These are phyloP conservation scores for Dimargaris verticillata DNA, from an alignment of 192 early-diverging fungal genomes.

Conservation along the genomic window DNA sequence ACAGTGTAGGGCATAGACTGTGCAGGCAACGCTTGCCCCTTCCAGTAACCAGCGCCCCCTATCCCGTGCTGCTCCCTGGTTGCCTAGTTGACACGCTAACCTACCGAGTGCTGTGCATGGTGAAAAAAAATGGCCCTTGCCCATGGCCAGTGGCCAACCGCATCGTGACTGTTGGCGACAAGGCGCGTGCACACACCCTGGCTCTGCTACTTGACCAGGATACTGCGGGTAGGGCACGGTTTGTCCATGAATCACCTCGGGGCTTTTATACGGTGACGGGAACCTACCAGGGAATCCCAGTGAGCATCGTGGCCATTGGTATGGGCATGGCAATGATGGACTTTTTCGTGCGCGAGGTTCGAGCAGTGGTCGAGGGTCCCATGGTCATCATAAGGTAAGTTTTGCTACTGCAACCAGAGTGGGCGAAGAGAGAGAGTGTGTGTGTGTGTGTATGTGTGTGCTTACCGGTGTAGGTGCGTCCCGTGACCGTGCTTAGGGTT, in stretches of 20 bases:
- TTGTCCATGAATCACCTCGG: conserved; percentile 43
- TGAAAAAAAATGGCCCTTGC: no score
- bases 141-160: conserved; percentile 53
- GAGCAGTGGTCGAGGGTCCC: conserved; percentile 60
- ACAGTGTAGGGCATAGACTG: no score
- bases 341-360: conserved; percentile 74
- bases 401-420: neutral
- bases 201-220: conserved; percentile 39
- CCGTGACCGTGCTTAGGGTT: no score
- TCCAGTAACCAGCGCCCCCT: no score
- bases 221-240: conserved; percentile 21
- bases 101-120: no score
- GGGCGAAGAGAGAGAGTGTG: no score
- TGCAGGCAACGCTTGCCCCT: no score
- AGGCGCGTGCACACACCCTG: conserved; percentile 45
- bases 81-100: no score
- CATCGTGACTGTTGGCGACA: conserved; percentile 78
- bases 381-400: conserved; percentile 51
- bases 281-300: conserved; percentile 48
- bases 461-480: no score
- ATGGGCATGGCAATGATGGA: conserved; percentile 82
- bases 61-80: no score
- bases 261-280: conserved; percentile 81
- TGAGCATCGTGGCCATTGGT: conserved; percentile 73
- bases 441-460: no score